These are phyloP conservation scores for Stagonosporopsis chrysanthemi DNA, from an alignment of 2,329 filamentous ascomycete species.

Conservation along the genomic window DNA sequence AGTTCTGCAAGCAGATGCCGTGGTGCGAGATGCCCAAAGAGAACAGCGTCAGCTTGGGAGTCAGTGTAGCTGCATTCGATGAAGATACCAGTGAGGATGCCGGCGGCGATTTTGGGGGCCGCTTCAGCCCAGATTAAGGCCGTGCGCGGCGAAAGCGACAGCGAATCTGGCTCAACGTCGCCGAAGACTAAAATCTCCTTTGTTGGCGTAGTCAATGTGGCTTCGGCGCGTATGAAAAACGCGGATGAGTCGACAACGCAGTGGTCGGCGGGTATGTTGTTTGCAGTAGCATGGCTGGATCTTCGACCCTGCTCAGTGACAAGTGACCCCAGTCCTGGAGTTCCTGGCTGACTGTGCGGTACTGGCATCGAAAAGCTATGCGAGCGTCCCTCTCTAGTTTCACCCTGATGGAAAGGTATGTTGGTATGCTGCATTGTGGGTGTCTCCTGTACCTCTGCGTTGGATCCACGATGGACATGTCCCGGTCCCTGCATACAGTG, in stretches of 20 bases:
- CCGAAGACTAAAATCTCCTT: conserved; percentile 90
- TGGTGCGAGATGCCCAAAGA: conserved; percentile 91
- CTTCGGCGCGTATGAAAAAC: conserved; percentile 85
- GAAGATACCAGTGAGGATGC: conserved; percentile 80
- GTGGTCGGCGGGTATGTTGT: conserved; percentile 41
- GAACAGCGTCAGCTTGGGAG: conserved; percentile 73
- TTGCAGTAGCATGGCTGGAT: conserved; percentile 22
- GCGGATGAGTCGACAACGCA: conserved; percentile 89
- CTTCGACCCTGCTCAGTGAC: conserved; percentile 29
- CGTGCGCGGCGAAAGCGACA: conserved; percentile 84
- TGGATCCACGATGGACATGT: conserved; percentile 54
- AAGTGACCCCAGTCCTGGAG: conserved; percentile 36
- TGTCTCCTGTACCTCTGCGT: conserved; percentile 50
- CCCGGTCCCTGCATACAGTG: conserved; percentile 75
- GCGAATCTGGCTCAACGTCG: conserved; percentile 89
- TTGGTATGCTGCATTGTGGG: conserved; percentile 32
- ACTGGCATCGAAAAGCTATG: conserved; percentile 46
- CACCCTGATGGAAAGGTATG: conserved; percentile 32
- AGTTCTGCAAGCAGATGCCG: conserved; percentile 83
- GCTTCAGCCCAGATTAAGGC: conserved; percentile 86
- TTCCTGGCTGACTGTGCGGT: conserved; percentile 45
- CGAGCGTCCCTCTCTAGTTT: conserved; percentile 40
- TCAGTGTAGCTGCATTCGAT: conserved; percentile 97
- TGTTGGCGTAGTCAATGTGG: conserved; percentile 43
- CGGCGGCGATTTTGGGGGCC: conserved; percentile 79